Conservation (phyloP, 2,329 filamentous ascomycete genomes). For the Ophiostoma sp. region DNA sequence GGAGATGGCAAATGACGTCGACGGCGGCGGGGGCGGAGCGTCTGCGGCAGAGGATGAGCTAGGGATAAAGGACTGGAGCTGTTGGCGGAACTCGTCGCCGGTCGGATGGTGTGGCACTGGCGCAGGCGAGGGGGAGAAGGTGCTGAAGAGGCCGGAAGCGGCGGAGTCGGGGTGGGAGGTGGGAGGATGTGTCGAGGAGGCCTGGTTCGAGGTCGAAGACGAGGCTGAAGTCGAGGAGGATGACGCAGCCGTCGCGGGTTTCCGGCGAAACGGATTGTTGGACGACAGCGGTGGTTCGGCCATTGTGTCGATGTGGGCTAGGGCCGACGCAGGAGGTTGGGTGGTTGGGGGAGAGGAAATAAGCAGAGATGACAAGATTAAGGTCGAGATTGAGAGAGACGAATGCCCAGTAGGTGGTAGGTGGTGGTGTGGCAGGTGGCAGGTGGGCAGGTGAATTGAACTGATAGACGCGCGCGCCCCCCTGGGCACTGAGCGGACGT, state of each 20-base stretch:
- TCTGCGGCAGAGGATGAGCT: slow-evolving; percentile 29
- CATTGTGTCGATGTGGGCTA: slow-evolving; percentile 30
- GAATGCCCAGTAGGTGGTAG: neutral
- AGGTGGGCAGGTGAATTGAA: neutral
- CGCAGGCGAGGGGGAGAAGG: neutral
- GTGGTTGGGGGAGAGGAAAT: neutral
- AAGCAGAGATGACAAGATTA: neutral
- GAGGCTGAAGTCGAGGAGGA: slow-evolving; percentile 3
- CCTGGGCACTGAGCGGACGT: slow-evolving; percentile 10
- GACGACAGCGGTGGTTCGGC: slow-evolving; percentile 38
- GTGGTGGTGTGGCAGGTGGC: neutral
- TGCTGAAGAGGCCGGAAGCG: neutral
- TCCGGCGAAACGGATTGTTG: slow-evolving; percentile 52
- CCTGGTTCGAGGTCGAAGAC: neutral
- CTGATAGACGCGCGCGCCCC: slow-evolving; percentile 4
- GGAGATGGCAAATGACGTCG: slow-evolving; percentile 33
- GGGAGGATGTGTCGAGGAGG: neutral
- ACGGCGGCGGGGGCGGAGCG: slow-evolving; percentile 34
- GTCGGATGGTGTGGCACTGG: slow-evolving; percentile 30
- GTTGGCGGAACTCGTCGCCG: slow-evolving; percentile 33
- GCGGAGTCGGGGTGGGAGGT: neutral
- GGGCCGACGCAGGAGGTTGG: neutral
- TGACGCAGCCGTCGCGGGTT: slow-evolving; percentile 28
- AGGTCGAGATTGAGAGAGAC: neutral
- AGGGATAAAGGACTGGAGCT: slow-evolving; percentile 31